Evolutionary conservation across 306 rosid species (phyloP).

Genomic region (Cajanus cajan): DNA sequence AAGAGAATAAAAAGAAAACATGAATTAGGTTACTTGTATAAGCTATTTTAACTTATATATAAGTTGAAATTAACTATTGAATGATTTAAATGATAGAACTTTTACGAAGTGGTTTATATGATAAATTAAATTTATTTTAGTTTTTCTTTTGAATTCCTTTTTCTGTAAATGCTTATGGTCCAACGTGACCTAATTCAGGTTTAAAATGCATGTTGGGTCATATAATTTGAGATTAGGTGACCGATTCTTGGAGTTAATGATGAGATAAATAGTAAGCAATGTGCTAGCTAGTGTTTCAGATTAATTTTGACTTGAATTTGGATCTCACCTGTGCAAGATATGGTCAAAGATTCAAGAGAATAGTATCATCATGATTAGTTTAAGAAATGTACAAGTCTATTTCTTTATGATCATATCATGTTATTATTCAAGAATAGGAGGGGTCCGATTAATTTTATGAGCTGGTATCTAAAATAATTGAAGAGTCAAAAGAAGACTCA

Average conservation of each 20-base stretch:
- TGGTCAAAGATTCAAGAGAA: neutral
- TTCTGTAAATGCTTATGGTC: no score
- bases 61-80: no score
- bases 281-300: neutral
- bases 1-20: no score
- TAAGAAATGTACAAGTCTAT: neutral
- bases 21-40: no score
- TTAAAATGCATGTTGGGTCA: neutral
- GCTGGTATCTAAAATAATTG: neutral
- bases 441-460: neutral
- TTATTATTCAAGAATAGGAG: neutral
- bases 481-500: neutral
- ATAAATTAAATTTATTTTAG: no score
- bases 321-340: neutral
- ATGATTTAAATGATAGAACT: no score
- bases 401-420: neutral
- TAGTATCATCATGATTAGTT: neutral
- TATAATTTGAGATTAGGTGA: neutral
- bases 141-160: no score
- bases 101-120: no score
- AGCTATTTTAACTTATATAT: no score
- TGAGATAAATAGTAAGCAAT: neutral
- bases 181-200: neutral
- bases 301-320: neutral
- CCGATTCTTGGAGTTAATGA: neutral